Percentiles rank a stretch among this genome's conserved stretches.
Evolutionary conservation across 371 early-diverging fungal species (phyloP).

Genomic region (Mortierella sp.): DNA sequence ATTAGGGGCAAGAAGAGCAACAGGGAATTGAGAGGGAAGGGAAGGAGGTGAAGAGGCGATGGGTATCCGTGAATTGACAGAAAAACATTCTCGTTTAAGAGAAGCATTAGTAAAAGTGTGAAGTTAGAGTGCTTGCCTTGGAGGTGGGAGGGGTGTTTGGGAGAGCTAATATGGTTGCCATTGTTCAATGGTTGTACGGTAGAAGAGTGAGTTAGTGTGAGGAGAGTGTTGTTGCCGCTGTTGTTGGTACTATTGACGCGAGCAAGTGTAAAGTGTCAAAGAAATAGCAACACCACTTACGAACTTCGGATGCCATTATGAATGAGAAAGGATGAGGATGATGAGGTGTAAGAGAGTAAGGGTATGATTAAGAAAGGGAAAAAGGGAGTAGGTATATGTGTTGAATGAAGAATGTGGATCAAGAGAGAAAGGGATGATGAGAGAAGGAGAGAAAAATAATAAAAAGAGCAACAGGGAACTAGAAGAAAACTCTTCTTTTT

Average conservation of each 20-base stretch:
- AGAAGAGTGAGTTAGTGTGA: not conserved
- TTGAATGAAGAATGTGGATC: not conserved
- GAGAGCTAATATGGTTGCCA: conserved; percentile 20
- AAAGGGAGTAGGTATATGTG: not conserved
- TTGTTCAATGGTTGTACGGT: not conserved
- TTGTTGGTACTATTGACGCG: not conserved
- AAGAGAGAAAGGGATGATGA: not conserved
- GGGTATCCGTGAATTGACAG: not conserved
- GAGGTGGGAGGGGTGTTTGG: conserved; percentile 49
- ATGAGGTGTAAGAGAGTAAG: not conserved
- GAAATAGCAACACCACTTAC: conserved; percentile 12
- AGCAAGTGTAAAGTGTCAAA: not conserved
- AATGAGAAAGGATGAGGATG: not conserved
- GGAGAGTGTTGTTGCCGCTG: not conserved
- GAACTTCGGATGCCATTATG: conserved; percentile 32
- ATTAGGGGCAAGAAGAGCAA: not conserved
- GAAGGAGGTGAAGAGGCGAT: not conserved
- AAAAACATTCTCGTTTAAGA: not conserved
- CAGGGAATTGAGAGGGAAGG: not conserved
- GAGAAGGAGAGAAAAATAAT: not conserved
- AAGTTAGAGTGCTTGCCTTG: conserved; percentile 44
- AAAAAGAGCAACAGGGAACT: not conserved
- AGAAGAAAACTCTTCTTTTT: not conserved
- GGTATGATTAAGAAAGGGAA: conserved; percentile 1
- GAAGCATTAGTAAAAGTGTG: not conserved